Evolutionary conservation across 176 grass and related monocot genomes (phyloP), one percentile per base, ranked within the genome.

Genomic region (Saccharum officinarum): DNA sequence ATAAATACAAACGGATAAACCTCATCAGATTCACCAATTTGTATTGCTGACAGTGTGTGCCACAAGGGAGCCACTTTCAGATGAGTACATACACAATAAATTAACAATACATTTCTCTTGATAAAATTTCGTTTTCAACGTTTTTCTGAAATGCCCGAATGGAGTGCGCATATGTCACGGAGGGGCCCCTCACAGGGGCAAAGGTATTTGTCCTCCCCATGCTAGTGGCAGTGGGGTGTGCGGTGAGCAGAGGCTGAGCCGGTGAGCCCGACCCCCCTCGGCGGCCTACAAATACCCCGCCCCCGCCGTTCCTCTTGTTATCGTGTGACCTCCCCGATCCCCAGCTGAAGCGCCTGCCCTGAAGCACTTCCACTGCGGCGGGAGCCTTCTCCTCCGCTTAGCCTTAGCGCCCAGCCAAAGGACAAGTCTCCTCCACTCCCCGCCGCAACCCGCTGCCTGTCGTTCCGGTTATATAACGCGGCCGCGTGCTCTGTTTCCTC

Each of bases 251-350:
- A 25, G 83, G 60, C 68, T 11, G 70, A 26, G 83, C 75, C 28
- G 28, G 28, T 28, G 28, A 28, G 28, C 28, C 28, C 28, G 28
- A 28, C 28, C 28, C 28, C 28, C 28, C 16, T 11, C 20, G 7
- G 41, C 67, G 11, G 25, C 75, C 84, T 94, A 94, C 82, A 94
- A 92, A 94, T 92, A 94, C 61, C 90, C 68, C 61, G 26, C 46
- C 76, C 45, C 67, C 23, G 14, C 67, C 25, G 26, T 8, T 67
- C 49, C 50, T 3, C 28, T 80, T 79, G 78, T 88, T 85, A 92
- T 86, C 87, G 77, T 49, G 75, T 73, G 87, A 26, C 30, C 77
- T 47, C 14, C 3, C 75, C 49, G 8, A 6, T 26, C 38, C 66
- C 39, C 39, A 80, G 66, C 23, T 26, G 9, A 83, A 80, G 18